A percentile compares a stretch with the other conserved stretches of the same genome.
Evolutionary conservation across 495 filamentous ascomycete species (phyloP).

Genomic region (Penicillium salamii): DNA sequence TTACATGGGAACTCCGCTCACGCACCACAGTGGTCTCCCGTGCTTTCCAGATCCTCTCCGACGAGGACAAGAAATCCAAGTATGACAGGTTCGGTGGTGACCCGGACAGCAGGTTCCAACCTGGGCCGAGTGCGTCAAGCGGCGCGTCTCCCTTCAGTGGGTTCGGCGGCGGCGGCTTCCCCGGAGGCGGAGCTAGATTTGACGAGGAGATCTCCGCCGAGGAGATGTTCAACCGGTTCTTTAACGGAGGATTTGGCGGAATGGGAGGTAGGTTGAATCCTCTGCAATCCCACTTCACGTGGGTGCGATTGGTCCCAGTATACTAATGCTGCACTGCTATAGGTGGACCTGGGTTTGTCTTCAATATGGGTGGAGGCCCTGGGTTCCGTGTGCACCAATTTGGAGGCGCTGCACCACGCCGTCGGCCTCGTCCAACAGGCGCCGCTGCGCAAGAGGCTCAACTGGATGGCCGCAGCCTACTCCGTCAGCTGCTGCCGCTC

Average conservation of each 20-base stretch:
- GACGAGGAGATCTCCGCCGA: conserved; percentile 94
- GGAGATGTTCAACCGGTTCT: conserved; percentile 95
- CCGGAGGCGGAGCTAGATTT: conserved; percentile 54
- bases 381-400: conserved; percentile 86
- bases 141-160: conserved; percentile 64
- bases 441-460: conserved; percentile 47
- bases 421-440: conserved; percentile 66
- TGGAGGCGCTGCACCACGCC: conserved; percentile 63
- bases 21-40: conserved; percentile 71
- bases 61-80: conserved; percentile 84
- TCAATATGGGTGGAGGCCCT: conserved; percentile 83
- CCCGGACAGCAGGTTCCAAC: conserved; percentile 80
- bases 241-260: conserved; percentile 58
- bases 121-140: conserved; percentile 41
- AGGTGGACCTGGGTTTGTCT: conserved; percentile 81
- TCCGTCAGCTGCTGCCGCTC: conserved; percentile 74
- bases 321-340: conserved; percentile 5
- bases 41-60: conserved; percentile 90
- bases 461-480: conserved; percentile 40
- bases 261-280: conserved; percentile 54
- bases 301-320: not conserved
- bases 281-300: conserved; percentile 50
- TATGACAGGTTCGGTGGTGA: conserved; percentile 89
- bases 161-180: conserved; percentile 60
- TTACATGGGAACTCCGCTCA: not conserved